Conservation (phyloP, 805 yeast species). For the Tetrapisispora fleetii region DNA sequence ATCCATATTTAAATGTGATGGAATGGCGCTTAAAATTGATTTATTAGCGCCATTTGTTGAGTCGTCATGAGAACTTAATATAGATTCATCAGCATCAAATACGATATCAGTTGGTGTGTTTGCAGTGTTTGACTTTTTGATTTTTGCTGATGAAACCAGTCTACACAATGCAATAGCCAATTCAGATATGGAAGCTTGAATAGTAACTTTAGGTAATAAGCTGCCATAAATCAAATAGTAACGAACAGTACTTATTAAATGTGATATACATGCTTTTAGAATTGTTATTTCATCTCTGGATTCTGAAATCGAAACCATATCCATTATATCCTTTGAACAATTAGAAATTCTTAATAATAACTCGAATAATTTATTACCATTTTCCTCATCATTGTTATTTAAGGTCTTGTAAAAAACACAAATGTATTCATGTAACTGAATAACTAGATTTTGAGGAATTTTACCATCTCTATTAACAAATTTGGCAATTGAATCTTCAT, state of each 20-base stretch:
- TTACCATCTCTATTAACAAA: conserved; percentile 11
- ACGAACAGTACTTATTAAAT: conserved; percentile 66
- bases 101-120: not conserved
- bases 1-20: conserved; percentile 1
- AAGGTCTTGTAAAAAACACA: conserved; percentile 7
- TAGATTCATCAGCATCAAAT: not conserved
- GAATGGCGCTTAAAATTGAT: not conserved
- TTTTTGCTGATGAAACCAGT: conserved; percentile 29
- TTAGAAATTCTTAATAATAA: conserved; percentile 19
- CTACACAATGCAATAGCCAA: conserved; percentile 58
- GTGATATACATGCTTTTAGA: conserved; percentile 56
- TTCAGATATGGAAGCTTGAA: conserved; percentile 71
- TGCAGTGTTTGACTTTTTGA: not conserved
- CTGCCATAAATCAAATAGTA: conserved; percentile 52
- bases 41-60: not conserved
- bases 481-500: conserved; percentile 5
- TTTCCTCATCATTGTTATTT: conserved; percentile 4
- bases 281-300: conserved; percentile 36
- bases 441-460: conserved; percentile 10
- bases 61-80: not conserved
- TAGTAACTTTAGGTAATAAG: conserved; percentile 56
- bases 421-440: conserved; percentile 6
- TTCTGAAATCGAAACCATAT: conserved; percentile 15
- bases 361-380: conserved; percentile 16
- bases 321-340: conserved; percentile 13